These are phyloP conservation scores for Solanum etuberosum DNA, from an alignment of 257 asterid genomes.

Conservation along the genomic window DNA sequence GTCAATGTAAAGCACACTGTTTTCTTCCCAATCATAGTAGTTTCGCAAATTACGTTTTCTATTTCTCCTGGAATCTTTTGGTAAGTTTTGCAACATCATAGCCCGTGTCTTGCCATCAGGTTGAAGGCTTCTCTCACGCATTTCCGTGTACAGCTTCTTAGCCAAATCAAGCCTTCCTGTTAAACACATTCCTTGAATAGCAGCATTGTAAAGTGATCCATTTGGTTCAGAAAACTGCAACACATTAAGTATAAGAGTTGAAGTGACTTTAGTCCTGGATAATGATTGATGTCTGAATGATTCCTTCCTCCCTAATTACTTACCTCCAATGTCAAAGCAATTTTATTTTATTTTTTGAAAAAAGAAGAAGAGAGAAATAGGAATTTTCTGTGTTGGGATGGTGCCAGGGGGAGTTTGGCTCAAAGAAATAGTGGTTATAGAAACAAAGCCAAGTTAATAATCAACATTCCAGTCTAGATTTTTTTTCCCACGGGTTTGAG, in stretches of 20 bases:
- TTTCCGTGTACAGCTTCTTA: conserved; percentile 46
- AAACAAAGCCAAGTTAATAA: not conserved
- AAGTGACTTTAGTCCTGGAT: not conserved
- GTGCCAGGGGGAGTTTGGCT: not conserved
- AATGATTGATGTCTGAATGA: not conserved
- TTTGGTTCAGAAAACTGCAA: conserved; percentile 49
- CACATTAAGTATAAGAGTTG: not conserved
- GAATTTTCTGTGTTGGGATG: not conserved
- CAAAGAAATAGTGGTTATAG: not conserved
- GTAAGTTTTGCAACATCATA: conserved; percentile 68
- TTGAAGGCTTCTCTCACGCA: conserved; percentile 61
- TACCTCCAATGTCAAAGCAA: not conserved
- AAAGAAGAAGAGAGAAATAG: not conserved
- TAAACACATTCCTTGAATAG: conserved; percentile 84
- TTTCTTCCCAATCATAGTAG: not conserved
- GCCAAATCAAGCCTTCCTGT: conserved; percentile 49
- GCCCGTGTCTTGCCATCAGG: conserved; percentile 93
- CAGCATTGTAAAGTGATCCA: conserved; percentile 76
- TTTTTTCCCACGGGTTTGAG: not conserved
- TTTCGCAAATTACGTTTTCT: not conserved
- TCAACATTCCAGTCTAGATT: not conserved
- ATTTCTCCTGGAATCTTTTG: conserved; percentile 16
- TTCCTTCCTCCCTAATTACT: not conserved
- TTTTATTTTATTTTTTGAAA: not conserved
- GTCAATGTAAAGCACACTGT: not conserved